Conservation (phyloP, 441 rosid genomes). For the Gossypium gossypioides region DNA sequence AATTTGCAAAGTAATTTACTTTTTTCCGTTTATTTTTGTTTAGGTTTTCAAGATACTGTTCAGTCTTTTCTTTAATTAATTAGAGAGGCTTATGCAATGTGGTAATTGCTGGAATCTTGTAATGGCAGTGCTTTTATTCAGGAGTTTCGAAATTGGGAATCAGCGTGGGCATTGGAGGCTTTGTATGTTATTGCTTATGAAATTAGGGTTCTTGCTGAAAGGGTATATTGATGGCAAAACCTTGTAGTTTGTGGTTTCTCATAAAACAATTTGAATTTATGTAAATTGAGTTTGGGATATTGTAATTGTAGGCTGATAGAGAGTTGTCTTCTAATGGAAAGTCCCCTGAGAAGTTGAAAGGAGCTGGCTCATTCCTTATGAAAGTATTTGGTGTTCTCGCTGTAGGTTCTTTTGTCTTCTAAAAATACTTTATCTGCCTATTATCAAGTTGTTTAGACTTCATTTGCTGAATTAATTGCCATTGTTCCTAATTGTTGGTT, state of each 20-base stretch:
- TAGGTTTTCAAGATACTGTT: not conserved
- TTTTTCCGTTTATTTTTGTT: not conserved
- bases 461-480: not conserved
- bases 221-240: slow-evolving; percentile 39
- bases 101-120: slow-evolving; percentile 1
- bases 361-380: slow-evolving; percentile 89
- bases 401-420: slow-evolving; percentile 36
- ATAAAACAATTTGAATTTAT: not conserved
- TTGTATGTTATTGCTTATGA: slow-evolving; percentile 72
- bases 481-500: slow-evolving; percentile 9
- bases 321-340: slow-evolving; percentile 69
- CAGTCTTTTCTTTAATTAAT: not conserved
- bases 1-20: slow-evolving; percentile 53
- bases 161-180: slow-evolving; percentile 89
- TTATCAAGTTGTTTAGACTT: not conserved
- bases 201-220: slow-evolving; percentile 74
- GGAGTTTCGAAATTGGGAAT: slow-evolving; percentile 97
- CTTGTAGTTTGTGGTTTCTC: not conserved
- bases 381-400: slow-evolving; percentile 92
- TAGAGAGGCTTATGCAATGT: not conserved
- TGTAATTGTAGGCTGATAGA: slow-evolving; percentile 59
- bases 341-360: slow-evolving; percentile 84
- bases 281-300: not conserved
- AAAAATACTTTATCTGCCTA: not conserved
- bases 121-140: slow-evolving; percentile 68